phyloP scores from a whole-genome alignment of 208 protist genomes.

The Naegleria fowleri region DNA sequence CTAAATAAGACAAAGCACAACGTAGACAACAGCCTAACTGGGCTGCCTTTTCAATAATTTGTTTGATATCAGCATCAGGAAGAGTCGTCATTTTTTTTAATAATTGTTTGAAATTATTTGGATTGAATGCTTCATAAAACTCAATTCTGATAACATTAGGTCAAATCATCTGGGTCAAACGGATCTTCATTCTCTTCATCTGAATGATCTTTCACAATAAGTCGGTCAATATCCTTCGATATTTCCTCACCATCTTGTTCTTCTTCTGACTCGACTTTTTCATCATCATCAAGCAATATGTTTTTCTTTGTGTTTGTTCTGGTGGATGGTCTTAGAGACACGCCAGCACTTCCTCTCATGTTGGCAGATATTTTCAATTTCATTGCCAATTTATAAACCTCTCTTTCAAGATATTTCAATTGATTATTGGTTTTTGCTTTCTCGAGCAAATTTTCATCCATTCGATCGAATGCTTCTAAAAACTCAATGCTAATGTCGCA shows the following conservation, averaged over 20 bases:
- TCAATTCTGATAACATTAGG: no score
- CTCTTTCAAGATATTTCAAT: not conserved
- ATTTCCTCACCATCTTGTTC: not conserved
- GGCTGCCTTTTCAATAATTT: not conserved
- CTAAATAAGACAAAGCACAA: not conserved
- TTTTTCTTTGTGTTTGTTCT: not conserved
- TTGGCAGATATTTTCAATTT: not conserved
- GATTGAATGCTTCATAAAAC: not conserved
- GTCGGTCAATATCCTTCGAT: no score
- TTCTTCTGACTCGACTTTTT: not conserved
- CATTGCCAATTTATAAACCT: not conserved
- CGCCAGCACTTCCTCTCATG: not conserved
- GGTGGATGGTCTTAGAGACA: not conserved
- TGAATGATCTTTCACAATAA: not conserved
- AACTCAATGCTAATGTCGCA: not conserved
- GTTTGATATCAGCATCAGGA: not conserved
- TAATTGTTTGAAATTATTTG: not conserved
- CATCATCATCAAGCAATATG: not conserved
- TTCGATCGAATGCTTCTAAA: not conserved
- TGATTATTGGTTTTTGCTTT: not conserved
- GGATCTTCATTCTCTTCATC: not conserved
- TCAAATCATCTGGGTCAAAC: not conserved
- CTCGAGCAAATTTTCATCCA: not conserved
- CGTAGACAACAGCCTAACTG: not conserved
- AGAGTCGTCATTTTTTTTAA: not conserved